phyloP scores from a whole-genome alignment of 2,329 filamentous ascomycete species.

The Verticillium alfalfae region DNA sequence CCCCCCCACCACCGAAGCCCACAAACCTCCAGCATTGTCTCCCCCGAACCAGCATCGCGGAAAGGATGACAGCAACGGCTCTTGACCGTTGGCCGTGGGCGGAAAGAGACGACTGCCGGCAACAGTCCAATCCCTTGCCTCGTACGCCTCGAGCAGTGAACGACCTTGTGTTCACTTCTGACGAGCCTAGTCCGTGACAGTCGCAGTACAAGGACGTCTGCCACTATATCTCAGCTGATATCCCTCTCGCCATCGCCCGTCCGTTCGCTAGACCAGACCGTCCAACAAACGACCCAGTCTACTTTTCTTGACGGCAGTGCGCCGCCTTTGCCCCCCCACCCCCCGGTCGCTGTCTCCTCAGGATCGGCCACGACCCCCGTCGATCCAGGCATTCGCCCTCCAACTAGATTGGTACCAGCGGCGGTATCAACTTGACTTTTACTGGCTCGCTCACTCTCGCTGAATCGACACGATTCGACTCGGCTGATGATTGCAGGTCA shows the following conservation, averaged over 20 bases:
- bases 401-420: background rate
- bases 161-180: background rate
- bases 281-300: background rate
- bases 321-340: background rate
- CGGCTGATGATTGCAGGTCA: conserved; percentile 2
- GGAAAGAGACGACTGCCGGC: background rate
- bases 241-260: background rate
- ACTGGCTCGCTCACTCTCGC: background rate
- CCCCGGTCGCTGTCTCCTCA: background rate
- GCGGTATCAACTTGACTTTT: background rate
- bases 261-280: background rate
- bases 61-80: background rate
- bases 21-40: background rate
- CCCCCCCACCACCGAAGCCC: conserved; percentile 9
- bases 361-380: background rate
- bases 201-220: background rate
- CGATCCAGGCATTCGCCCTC: background rate
- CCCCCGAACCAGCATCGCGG: background rate
- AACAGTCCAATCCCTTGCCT: background rate
- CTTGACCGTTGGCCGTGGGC: background rate
- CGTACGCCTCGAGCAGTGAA: background rate
- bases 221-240: background rate
- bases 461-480: background rate
- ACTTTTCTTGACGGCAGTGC: no score
- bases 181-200: background rate